Evolutionary conservation across 2,329 filamentous ascomycete genomes (phyloP).

Genomic region (Tolypocladium cylindrosporum): DNA sequence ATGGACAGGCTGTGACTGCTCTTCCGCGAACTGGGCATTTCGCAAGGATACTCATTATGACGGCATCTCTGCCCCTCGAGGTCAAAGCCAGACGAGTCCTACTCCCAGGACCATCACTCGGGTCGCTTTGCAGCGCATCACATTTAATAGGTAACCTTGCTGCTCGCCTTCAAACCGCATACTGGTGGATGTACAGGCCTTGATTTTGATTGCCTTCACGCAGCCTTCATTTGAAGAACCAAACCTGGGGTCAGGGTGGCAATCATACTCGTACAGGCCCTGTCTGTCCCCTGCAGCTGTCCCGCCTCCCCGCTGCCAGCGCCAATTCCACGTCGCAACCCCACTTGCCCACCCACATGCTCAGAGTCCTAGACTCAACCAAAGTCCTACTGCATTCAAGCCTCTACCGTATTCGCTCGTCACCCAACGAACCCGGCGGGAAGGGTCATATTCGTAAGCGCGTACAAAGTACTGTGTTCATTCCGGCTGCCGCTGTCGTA

Average conservation of each 20-base stretch:
- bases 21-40: neutral
- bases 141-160: no score
- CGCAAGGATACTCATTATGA: neutral
- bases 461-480: neutral
- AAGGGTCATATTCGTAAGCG: no score
- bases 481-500: neutral
- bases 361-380: neutral
- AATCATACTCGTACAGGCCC: neutral
- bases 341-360: neutral
- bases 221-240: neutral
- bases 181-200: neutral
- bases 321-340: neutral
- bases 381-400: neutral
- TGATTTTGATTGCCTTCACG: neutral
- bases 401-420: neutral
- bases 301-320: neutral
- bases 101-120: neutral
- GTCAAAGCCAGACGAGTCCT: neutral
- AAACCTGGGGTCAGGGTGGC: neutral
- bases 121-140: no score
- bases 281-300: neutral
- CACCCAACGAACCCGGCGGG: neutral
- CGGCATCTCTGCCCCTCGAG: neutral
- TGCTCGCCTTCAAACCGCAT: no score
- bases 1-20: neutral